Base-by-base conservation (phyloP, 306 rosid species). In the Quercus robur region DNA sequence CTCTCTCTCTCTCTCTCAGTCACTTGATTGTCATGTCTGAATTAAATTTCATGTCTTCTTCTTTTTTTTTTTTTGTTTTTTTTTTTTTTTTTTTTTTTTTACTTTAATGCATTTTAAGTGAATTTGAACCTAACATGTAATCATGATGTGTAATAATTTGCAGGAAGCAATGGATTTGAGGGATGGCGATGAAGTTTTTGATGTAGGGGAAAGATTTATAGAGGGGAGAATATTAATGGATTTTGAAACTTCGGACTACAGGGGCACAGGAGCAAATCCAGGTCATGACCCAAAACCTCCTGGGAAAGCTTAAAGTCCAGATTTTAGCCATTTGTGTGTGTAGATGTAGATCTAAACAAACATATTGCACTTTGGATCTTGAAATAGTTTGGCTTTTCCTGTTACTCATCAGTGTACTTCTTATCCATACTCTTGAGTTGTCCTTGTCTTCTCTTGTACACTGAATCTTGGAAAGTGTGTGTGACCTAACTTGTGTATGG, bases 211-310 rank as follows among this genome's bases (percentile, higher is more conserved):
- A 17, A 12, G 46, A 33, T 66, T 31, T 66, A 7, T 33, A 4
- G 71, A 18, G 9, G 44, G 13, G 5, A 66, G 21, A 17, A 66
- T n/a, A n/a, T n/a, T n/a, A n/a, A n/a, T 31, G 25, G 52, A 33
- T 33, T 67, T 33, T 4, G 51, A 33, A 67, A 67, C 51, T 46
- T 12, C 4, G 7, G 71, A 67, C 25, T 67, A 67, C 71, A 4
- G 0, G 8, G 0, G 0, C 9, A 0, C 51, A 7, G 15, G 51
- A 31, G 0, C 15, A 3, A 67, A 67, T 9, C 10, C 0, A 19
- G 51, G 0, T 13, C 71, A 67, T 67, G 25, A 18, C 1, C 71
- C 70, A 30, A 63, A 28, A 28, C 2, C 71, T 20, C 71, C 71
- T 0, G 52, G 51, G 33, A 33, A 12, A 19, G 6, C 15, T 67